phyloP scores from a whole-genome alignment of 768 basidiomycete species.

The Russula sp. region DNA sequence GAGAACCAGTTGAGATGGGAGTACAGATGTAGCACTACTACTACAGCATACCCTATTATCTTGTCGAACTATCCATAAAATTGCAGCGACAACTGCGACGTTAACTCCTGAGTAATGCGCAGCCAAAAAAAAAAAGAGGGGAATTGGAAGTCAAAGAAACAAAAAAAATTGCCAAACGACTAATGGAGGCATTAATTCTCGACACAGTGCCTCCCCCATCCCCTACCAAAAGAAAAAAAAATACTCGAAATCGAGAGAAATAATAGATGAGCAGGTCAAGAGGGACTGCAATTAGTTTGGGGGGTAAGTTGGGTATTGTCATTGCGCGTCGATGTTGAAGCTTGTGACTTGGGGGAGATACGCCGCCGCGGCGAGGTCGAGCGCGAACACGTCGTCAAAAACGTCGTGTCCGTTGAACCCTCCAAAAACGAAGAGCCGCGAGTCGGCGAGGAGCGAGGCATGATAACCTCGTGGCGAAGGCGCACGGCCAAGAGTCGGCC shows the following conservation, averaged over 20 bases:
- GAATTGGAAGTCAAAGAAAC: too few species aligned
- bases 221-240: neutral
- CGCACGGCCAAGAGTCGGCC: conserved; percentile 56
- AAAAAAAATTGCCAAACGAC: neutral
- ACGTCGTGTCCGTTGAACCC: conserved; percentile 81
- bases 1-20: neutral
- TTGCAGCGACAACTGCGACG: neutral
- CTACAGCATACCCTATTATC: neutral
- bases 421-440: conserved; percentile 78
- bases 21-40: neutral
- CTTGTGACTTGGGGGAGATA: conserved; percentile 83
- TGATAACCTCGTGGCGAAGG: conserved; percentile 83
- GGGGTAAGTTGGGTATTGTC: neutral
- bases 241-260: neutral
- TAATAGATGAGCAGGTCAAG: neutral
- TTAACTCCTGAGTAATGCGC: neutral
- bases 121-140: too few species aligned
- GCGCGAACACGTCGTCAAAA: conserved; percentile 77
- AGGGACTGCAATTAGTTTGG: neutral
- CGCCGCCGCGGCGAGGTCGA: conserved; percentile 82
- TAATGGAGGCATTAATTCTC: neutral
- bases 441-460: conserved; percentile 72
- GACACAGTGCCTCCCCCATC: too few species aligned
- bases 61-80: neutral
- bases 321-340: conserved; percentile 36